Evolutionary conservation across 148 eudicot genomes (phyloP), one percentile per base, ranked within the genome.

Genomic region (Vaccinium corymbosum): DNA sequence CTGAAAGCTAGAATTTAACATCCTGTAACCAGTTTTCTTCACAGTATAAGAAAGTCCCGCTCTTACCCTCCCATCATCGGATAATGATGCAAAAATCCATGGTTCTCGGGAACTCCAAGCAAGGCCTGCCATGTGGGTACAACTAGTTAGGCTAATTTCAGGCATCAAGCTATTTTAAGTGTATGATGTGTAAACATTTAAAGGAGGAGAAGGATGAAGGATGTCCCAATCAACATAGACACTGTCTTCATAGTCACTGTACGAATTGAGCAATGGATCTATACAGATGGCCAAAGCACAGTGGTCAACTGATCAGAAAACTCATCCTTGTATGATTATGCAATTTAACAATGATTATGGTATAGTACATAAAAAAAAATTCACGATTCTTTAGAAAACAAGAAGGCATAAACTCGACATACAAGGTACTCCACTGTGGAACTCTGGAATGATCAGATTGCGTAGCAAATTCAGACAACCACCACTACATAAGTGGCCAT

Each of bases 61-160:
- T 78, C 94, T 94, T 90, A 97, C 98, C 93, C 99, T 95, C 82
- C 98, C 98, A 90, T 97, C 98, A 85, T 97, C 94, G 50, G 99
- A 97, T 85, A 97, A 82, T 76, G 99, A 97, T 50, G 98, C 99
- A 78, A 97, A 97, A 83, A 94, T 87, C 93, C 94, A 93, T 82
- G 99, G 98, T 83, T 97, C 98, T 48, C 98, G 89, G 78, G 91
- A 93, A 85, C 98, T 97, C 99, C 98, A 97, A 86, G 99, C 91
- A 85, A 97, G 92, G 68, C 98, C 98, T 95, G 90, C 81, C 82
- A 85, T 76, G 78, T 73, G 64, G 42, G 64, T 62, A 57, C 66
- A 77, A 80, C 42, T 55, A 80, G 72, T 25, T 62, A 74, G 73
- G 82, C 75, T 51, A 72, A 74, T 32, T 35, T 56, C 51, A 72